A percentile compares a stretch with the other conserved stretches of the same genome.
Conservation (phyloP, 305 asterid genomes). For the Andrographis paniculata region DNA sequence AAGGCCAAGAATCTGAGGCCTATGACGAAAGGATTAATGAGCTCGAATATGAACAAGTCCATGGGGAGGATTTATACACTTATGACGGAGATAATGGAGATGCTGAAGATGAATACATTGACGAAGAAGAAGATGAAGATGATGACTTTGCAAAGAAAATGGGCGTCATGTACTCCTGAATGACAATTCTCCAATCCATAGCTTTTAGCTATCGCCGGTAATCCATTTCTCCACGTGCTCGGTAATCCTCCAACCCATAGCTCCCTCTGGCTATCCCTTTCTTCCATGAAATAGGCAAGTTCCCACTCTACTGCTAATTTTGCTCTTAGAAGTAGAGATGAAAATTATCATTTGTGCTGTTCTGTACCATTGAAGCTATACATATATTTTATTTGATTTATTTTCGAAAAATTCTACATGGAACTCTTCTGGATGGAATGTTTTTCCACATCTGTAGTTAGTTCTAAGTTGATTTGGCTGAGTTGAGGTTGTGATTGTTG, state of each 20-base stretch:
- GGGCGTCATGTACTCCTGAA: slow-evolving; percentile 57
- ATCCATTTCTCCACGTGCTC: no score
- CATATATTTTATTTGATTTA: background rate
- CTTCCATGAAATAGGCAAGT: slow-evolving; percentile 19
- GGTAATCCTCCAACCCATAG: no score
- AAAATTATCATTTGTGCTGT: slow-evolving; percentile 17
- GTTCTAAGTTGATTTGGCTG: no score
- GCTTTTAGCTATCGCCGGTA: background rate
- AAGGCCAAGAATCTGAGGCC: slow-evolving; percentile 34
- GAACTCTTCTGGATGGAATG: no score
- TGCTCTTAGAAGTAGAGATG: slow-evolving; percentile 32
- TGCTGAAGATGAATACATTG: slow-evolving; percentile 1
- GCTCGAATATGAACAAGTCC: slow-evolving; percentile 51
- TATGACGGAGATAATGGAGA: slow-evolving; percentile 54
- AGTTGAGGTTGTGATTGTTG: no score
- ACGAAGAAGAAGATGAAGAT: slow-evolving; percentile 50
- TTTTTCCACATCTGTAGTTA: no score
- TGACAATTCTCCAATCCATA: background rate
- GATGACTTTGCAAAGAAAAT: slow-evolving; percentile 83
- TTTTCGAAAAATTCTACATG: no score
- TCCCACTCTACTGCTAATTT: slow-evolving; percentile 28
- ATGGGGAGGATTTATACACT: slow-evolving; percentile 48
- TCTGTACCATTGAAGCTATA: background rate
- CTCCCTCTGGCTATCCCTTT: no score
- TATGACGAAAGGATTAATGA: slow-evolving; percentile 44